phyloP scores from a whole-genome alignment of 73 alveolate species.

The Tetrahymena malaccensis region DNA sequence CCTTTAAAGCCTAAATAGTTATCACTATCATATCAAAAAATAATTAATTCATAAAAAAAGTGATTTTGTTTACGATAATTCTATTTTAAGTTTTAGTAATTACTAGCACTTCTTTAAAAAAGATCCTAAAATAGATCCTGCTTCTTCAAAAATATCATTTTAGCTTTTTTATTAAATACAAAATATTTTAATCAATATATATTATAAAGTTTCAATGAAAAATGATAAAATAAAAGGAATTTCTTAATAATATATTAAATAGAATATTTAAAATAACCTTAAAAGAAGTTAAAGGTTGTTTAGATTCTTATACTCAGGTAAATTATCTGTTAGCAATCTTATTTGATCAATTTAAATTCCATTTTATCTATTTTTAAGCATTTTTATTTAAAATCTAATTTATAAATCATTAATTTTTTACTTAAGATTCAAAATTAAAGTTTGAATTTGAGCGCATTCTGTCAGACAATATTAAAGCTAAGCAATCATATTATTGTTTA shows the following conservation, averaged over 20 bases:
- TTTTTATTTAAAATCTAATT: too few relatives aligned
- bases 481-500: not conserved
- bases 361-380: not conserved
- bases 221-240: too few relatives aligned
- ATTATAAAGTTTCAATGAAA: too few relatives aligned
- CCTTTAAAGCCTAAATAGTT: not conserved
- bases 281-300: not conserved
- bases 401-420: too few relatives aligned
- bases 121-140: not conserved
- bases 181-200: too few relatives aligned
- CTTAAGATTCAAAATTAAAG: not conserved
- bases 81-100: not conserved
- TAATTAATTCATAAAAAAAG: too few relatives aligned
- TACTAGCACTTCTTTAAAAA: not conserved
- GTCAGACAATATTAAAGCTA: too few relatives aligned
- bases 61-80: not conserved
- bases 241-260: too few relatives aligned
- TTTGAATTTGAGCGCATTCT: not conserved
- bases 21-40: not conserved
- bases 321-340: too few relatives aligned
- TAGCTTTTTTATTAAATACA: not conserved
- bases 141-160: not conserved
- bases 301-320: not conserved
- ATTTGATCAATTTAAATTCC: not conserved
- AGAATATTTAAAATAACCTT: not conserved